These are phyloP conservation scores for Chlorella ohadii DNA, from an alignment of 139 green algal species.

Conservation along the genomic window DNA sequence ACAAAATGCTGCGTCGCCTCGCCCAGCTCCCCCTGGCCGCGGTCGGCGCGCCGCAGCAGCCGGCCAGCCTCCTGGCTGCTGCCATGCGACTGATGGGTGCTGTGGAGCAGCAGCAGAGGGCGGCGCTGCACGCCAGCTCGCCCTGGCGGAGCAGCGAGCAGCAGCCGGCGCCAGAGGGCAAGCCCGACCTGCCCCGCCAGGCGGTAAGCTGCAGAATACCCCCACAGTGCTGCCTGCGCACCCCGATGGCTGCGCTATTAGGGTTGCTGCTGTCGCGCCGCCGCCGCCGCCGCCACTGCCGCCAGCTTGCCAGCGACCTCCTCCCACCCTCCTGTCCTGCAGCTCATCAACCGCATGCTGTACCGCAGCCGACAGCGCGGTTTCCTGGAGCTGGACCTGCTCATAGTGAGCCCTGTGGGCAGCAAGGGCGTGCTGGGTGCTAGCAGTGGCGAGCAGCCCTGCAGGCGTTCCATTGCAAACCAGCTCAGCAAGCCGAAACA, in stretches of 20 bases:
- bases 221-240: neutral
- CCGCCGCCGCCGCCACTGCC: neutral
- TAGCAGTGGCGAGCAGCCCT: neutral
- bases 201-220: neutral
- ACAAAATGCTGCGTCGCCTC: too few relatives aligned
- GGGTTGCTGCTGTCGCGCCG: neutral
- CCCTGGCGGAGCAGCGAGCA: neutral
- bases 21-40: neutral
- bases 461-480: too few relatives aligned
- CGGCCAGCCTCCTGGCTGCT: neutral
- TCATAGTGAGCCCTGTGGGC: constrained; percentile 14
- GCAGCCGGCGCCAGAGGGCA: neutral
- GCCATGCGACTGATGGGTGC: neutral
- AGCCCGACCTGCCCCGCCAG: neutral
- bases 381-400: constrained; percentile 32
- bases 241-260: too few relatives aligned
- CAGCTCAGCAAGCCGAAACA: too few relatives aligned
- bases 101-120: neutral
- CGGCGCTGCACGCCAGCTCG: neutral
- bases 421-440: neutral
- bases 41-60: neutral
- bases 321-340: neutral
- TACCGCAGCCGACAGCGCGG: constrained; percentile 33
- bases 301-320: neutral
- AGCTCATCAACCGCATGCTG: constrained; percentile 32